These are phyloP conservation scores for Pestalotiopsis sp. DNA, from an alignment of 2,329 filamentous ascomycete species.

Conservation along the genomic window DNA sequence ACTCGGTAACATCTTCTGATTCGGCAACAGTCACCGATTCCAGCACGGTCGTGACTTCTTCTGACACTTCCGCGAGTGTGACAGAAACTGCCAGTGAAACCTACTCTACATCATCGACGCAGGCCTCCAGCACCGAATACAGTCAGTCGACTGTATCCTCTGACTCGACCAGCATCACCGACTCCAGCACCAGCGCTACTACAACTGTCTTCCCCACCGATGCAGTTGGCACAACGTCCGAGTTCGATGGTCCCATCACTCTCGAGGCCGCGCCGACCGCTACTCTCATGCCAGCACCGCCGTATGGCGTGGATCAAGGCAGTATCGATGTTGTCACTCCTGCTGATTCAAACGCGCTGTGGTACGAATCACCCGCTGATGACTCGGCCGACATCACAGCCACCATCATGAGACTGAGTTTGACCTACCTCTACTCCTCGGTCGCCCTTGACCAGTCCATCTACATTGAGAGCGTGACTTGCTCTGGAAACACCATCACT, in stretches of 20 bases:
- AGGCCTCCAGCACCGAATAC: neutral
- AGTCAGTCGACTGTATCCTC: neutral
- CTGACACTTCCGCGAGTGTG: neutral
- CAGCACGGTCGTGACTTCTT: neutral
- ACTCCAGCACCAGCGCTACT: neutral
- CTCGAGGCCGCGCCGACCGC: neutral
- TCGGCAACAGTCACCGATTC: neutral
- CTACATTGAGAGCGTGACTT: neutral
- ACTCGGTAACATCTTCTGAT: neutral
- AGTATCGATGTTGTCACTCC: constrained; percentile 4
- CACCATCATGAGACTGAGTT: neutral
- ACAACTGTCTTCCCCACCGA: neutral
- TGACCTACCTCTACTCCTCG: neutral
- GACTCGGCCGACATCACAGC: neutral
- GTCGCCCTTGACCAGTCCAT: constrained; percentile 1
- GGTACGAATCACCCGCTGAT: neutral
- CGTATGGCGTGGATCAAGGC: neutral
- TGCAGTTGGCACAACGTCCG: neutral
- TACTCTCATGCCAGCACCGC: neutral
- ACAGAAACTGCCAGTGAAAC: neutral
- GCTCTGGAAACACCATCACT: neutral
- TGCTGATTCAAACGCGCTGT: neutral
- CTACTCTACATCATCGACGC: neutral
- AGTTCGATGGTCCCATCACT: neutral
- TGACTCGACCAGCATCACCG: neutral